These are phyloP conservation scores for Tuber umbilicatum DNA, from an alignment of 495 filamentous ascomycete species.

Conservation along the genomic window DNA sequence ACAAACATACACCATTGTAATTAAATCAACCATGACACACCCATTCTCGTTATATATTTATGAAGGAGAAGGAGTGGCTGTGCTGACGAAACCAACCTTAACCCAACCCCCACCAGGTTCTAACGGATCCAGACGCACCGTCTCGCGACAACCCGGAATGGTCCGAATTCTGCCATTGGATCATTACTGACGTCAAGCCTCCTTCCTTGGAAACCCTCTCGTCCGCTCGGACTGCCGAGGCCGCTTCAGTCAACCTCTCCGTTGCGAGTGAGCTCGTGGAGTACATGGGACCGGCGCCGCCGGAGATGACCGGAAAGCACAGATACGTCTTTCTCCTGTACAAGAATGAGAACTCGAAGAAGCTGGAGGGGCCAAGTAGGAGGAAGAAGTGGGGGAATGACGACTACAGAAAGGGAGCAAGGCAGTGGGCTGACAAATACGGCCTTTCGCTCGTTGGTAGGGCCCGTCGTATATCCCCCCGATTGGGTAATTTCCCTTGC, in stretches of 20 bases:
- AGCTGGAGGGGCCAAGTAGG: constrained; percentile 52
- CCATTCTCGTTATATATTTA: constrained; percentile 7
- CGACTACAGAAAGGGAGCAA: constrained; percentile 52
- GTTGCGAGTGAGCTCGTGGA: constrained; percentile 48
- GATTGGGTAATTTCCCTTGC: not conserved
- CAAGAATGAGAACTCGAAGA: constrained; percentile 44
- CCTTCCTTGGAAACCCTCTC: constrained; percentile 23
- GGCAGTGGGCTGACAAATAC: constrained; percentile 58
- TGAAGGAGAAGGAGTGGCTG: constrained; percentile 2
- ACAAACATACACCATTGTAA: constrained; percentile 33
- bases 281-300: constrained; percentile 59
- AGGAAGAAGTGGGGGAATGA: constrained; percentile 60
- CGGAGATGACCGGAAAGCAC: constrained; percentile 60
- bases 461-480: constrained; percentile 32
- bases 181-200: constrained; percentile 48
- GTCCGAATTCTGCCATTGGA: constrained; percentile 70
- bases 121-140: constrained; percentile 68
- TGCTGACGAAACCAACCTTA: constrained; percentile 12
- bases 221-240: constrained; percentile 19
- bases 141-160: constrained; percentile 58
- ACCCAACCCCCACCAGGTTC: constrained; percentile 29
- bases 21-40: constrained; percentile 3
- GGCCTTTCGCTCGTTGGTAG: constrained; percentile 56
- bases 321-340: constrained; percentile 61
- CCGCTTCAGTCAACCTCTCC: constrained; percentile 20